Evolutionary conservation across 805 yeast species (phyloP).

Genomic region (Barnettozyma sp.): DNA sequence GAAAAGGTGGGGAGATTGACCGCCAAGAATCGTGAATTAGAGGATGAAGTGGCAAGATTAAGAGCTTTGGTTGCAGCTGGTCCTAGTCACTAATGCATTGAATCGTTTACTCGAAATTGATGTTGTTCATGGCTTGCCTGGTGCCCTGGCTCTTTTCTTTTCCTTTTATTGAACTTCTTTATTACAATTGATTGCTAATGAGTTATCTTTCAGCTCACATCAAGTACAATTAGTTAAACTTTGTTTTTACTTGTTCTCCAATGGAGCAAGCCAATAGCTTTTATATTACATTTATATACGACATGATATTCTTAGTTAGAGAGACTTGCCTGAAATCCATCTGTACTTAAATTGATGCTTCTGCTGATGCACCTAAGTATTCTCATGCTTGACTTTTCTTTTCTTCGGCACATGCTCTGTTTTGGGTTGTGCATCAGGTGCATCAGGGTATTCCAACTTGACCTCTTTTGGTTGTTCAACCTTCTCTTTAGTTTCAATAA

Average conservation of each 20-base stretch:
- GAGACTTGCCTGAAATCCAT: too few relatives aligned
- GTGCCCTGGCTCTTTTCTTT: neutral
- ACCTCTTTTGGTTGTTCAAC: too few relatives aligned
- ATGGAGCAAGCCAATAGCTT: too few relatives aligned
- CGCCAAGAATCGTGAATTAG: slow-evolving; percentile 50
- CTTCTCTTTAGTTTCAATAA: slow-evolving; percentile 1
- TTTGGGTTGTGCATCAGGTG: neutral
- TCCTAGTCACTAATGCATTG: slow-evolving; percentile 5
- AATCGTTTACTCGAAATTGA: slow-evolving; percentile 5
- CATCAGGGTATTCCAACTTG: neutral
- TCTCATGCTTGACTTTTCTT: neutral
- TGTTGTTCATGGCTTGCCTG: neutral
- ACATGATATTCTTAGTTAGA: too few relatives aligned
- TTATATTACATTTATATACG: too few relatives aligned
- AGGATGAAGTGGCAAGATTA: slow-evolving; percentile 57
- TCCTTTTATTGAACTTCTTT: neutral
- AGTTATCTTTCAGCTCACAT: too few relatives aligned
- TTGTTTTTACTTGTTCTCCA: too few relatives aligned
- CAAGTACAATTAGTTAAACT: too few relatives aligned
- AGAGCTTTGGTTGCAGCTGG: slow-evolving; percentile 37
- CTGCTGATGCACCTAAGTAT: too few relatives aligned
- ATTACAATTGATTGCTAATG: too few relatives aligned
- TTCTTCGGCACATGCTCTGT: neutral
- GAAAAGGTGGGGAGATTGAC: slow-evolving; percentile 61
- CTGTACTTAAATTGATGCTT: too few relatives aligned